Percentiles rank a stretch among this genome's conserved stretches.
phyloP scores from a whole-genome alignment of 140 eudicot species.

The Cichorium intybus region DNA sequence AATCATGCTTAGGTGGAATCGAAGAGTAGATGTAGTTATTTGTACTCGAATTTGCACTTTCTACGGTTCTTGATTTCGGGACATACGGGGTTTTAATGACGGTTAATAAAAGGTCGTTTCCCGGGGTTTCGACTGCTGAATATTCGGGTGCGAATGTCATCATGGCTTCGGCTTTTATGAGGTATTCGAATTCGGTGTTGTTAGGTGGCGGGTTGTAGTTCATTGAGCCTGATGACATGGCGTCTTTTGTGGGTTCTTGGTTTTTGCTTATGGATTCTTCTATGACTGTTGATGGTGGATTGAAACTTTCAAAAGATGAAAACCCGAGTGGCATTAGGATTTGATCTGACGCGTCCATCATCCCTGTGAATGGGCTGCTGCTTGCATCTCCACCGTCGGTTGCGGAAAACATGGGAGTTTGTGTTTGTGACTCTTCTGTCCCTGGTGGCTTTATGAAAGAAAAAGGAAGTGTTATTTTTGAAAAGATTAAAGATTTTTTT shows the following conservation, averaged over 20 bases:
- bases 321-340: slow-evolving; percentile 70
- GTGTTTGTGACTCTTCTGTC: slow-evolving; percentile 81
- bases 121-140: slow-evolving; percentile 78
- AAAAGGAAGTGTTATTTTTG: neutral
- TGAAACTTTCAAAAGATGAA: slow-evolving; percentile 73
- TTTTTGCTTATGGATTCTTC: slow-evolving; percentile 70
- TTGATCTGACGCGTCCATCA: slow-evolving; percentile 84
- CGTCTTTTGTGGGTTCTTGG: slow-evolving; percentile 52
- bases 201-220: slow-evolving; percentile 49
- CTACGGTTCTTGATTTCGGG: slow-evolving; percentile 68
- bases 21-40: slow-evolving; percentile 77
- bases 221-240: slow-evolving; percentile 50
- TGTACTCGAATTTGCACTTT: slow-evolving; percentile 77
- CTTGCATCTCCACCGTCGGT: slow-evolving; percentile 75
- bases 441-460: slow-evolving; percentile 83
- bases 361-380: slow-evolving; percentile 71
- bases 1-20: slow-evolving; percentile 61
- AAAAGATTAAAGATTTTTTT: too few species aligned
- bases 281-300: slow-evolving; percentile 51
- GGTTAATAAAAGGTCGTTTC: slow-evolving; percentile 50
- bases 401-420: slow-evolving; percentile 61
- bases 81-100: slow-evolving; percentile 76
- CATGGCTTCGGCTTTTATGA: slow-evolving; percentile 86
- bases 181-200: slow-evolving; percentile 59
- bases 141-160: slow-evolving; percentile 98